Percentiles rank a stretch among this genome's conserved stretches.
These are phyloP conservation scores for Mucor circinelloides DNA, from an alignment of 371 early-diverging fungal genomes.

Conservation along the genomic window DNA sequence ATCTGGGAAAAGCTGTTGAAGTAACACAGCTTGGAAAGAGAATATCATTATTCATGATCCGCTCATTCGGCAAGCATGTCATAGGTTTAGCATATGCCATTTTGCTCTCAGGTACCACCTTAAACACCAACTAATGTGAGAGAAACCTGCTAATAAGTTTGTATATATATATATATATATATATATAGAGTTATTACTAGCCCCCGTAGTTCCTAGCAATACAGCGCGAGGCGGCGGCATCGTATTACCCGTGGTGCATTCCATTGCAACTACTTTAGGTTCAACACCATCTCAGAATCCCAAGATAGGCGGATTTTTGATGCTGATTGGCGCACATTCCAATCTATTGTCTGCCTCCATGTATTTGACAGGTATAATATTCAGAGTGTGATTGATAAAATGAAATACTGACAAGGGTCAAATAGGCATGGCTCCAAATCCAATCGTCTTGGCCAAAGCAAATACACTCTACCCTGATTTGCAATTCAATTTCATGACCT, in stretches of 20 bases:
- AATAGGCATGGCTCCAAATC: constrained; percentile 70
- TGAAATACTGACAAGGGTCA: not conserved
- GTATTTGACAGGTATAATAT: constrained; percentile 56
- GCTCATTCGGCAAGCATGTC: constrained; percentile 54
- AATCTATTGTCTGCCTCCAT: constrained; percentile 70
- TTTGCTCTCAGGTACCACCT: constrained; percentile 46
- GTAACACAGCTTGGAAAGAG: constrained; percentile 62
- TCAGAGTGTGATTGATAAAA: not conserved
- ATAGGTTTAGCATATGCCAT: constrained; percentile 67
- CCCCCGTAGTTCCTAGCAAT: constrained; percentile 75
- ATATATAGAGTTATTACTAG: constrained; percentile 56
- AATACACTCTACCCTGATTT: constrained; percentile 51
- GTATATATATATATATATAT: no score
- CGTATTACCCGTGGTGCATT: constrained; percentile 66
- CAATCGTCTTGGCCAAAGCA: constrained; percentile 61
- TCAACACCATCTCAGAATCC: constrained; percentile 41
- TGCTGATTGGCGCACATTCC: constrained; percentile 58
- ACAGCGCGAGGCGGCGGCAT: constrained; percentile 80
- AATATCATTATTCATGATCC: constrained; percentile 57
- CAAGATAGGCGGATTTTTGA: constrained; percentile 51
- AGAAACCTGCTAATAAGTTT: no score
- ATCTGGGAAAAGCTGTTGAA: constrained; percentile 69
- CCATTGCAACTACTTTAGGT: constrained; percentile 58
- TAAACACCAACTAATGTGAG: not conserved
- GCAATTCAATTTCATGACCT: constrained; percentile 60